Evolutionary conservation across 108 stramenopile genomes (phyloP), one percentile per base, ranked within the genome.

Genomic region (Nitzschia palea): DNA sequence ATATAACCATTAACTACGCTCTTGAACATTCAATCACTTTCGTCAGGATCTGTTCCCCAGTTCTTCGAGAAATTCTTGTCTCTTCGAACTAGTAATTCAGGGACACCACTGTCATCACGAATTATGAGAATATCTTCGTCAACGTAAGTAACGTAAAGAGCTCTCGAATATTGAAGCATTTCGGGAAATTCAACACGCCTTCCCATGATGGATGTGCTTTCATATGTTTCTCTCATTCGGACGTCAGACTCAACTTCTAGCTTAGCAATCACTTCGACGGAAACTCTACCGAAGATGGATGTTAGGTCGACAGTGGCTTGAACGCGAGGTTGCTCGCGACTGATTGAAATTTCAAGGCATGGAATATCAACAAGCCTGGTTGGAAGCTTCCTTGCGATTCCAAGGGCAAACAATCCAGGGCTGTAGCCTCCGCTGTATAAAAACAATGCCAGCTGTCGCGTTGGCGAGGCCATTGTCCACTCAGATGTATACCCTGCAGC

Each of bases 41-140:
- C 47, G 15, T 12, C 15, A 5, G 64, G 64, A 27, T 57, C 54
- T 0, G 47, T 59, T 1, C 69, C 77, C 68, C 77, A 69, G 25
- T 62, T 67, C 12, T 34, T 40, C 0, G 68, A 58, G 44, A 78
- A 78, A 2, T 53, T 36, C 34, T 77, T 77, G n/a, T 71, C 48
- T 32, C 72, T 71, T 12, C 95, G 81, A 9, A 91, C 79, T 65
- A 96, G 72, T 34, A 96, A 81, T 66, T 96, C 95, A 17, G 93
- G 91, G 23, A 91, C 81, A 32, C 95, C 95, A 45, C 77, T 68
- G 17, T 67, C 88, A 80, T 96, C 93, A 25, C 95, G 73, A 2
- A 90, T 83, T 14, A 96, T 82, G 56, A 96, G 64, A 54, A 96
- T 63, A 59, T 96, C 95, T 30, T 96, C 91, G 70, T 96, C 95